Percentiles rank a stretch among this genome's conserved stretches.
Evolutionary conservation across 345 rosid species (phyloP).

Genomic region (Brassica nigra): DNA sequence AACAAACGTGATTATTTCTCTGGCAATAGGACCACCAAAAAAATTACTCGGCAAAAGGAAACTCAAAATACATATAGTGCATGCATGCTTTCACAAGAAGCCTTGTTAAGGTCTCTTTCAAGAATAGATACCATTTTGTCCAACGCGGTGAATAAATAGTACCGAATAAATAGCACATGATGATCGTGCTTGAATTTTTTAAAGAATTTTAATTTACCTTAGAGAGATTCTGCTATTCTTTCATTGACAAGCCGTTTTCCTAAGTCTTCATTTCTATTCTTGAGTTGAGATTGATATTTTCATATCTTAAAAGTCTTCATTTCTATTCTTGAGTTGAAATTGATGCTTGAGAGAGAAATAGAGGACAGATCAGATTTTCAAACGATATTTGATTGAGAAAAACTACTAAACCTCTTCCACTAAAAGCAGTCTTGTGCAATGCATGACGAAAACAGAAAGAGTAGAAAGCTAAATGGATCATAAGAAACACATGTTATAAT

Average conservation of each 20-base stretch:
- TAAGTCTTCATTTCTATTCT: not conserved
- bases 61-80: constrained; percentile 8
- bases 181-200: constrained; percentile 2
- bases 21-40: constrained; percentile 27
- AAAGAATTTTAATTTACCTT: not conserved
- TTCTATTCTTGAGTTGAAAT: constrained; percentile 25
- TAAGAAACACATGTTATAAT: constrained; percentile 24
- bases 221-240: constrained; percentile 2
- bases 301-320: not conserved
- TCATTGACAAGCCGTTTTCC: constrained; percentile 6
- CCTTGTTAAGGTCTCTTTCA: constrained; percentile 29
- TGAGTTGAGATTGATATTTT: constrained; percentile 12
- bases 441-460: constrained; percentile 6
- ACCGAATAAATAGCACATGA: constrained; percentile 28
- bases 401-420: constrained; percentile 27
- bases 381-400: constrained; percentile 17
- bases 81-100: constrained; percentile 29
- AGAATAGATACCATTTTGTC: constrained; percentile 32
- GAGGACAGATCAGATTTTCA: not conserved
- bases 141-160: not conserved
- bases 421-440: not conserved
- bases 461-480: constrained; percentile 27
- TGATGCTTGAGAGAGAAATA: constrained; percentile 13
- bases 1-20: constrained; percentile 22
- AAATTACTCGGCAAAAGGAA: not conserved